Conservation (phyloP, 768 basidiomycete species). For the Tulasnella sp. region DNA sequence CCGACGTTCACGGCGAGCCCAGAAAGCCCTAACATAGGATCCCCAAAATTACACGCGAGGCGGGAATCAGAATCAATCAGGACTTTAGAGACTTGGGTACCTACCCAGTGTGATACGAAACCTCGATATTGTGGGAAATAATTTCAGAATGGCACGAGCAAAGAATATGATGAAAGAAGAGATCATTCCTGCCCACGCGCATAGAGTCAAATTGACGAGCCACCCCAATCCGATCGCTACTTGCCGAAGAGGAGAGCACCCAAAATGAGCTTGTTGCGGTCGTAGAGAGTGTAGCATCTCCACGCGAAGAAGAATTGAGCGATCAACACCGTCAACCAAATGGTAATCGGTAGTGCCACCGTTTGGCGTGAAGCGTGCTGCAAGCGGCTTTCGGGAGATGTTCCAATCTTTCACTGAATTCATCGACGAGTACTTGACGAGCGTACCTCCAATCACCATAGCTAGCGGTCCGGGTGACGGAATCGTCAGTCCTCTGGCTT, state of each 20-base stretch:
- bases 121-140: neutral
- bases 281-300: neutral
- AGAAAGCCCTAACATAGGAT: neutral
- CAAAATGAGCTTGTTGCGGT: neutral
- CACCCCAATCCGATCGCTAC: neutral
- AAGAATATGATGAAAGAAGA: neutral
- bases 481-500: neutral
- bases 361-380: neutral
- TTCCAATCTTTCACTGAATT: neutral
- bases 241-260: neutral
- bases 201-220: neutral
- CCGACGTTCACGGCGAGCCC: neutral
- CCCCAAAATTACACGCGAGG: neutral
- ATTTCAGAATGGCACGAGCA: neutral
- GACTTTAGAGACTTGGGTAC: neutral
- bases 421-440: too few species aligned
- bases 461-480: neutral
- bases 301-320: neutral
- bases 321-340: neutral
- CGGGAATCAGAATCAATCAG: neutral
- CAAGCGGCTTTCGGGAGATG: neutral
- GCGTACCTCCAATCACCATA: neutral
- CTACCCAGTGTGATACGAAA: neutral
- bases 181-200: neutral
- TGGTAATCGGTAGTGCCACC: neutral